Base-by-base conservation (phyloP, 2,329 filamentous ascomycete species). In the Paraconiothyrium sp. region DNA sequence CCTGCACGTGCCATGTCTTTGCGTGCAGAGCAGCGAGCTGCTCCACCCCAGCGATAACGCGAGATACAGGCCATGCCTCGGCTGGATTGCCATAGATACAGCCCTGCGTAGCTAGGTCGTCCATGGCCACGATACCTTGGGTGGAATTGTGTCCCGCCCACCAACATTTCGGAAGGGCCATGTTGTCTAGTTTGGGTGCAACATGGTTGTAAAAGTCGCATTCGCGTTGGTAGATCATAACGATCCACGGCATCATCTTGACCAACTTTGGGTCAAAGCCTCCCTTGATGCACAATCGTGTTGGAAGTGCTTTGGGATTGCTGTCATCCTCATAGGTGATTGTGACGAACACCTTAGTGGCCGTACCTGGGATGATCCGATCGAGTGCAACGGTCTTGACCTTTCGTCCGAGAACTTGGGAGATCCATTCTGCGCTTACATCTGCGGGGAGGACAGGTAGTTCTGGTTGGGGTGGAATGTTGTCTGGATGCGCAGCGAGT, bases 21-120 rank as follows among this genome's bases (percentile, higher is more conserved):
- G 79, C 79, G 60, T 82, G 81, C 13, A 82, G 69, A 13, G 72
- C 74, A 0, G 80, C 80, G 20, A 83, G 66, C 68, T 82, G 79
- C 58, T 76, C 73, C 20, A 78, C 78, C 7, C 58, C 65, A 24
- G 41, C 50, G 13, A 52, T 16, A 10, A 66, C 65, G 24, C 54
- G 58, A 47, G 49, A 22, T 16, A 60, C 60, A 37, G 46, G 30
- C 63, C 63, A 67, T 16, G 65, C 22, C 44, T 63, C 46, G 5
- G 47, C 37, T 30, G 47, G 54, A n/a, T 63, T 54, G 43, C 63
- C 63, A 54, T 61, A 66, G 30, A 13, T 39, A 37, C 48, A 64
- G 30, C 47, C 55, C 32, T 54, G 37, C 39, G 59, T 61, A 13
- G 58, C 54, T 6, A 67, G 43, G 41, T 69, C 64, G 43, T 64